These are phyloP conservation scores for Moesziomyces parantarcticus DNA, from an alignment of 1,284 basidiomycete species.

Conservation along the genomic window DNA sequence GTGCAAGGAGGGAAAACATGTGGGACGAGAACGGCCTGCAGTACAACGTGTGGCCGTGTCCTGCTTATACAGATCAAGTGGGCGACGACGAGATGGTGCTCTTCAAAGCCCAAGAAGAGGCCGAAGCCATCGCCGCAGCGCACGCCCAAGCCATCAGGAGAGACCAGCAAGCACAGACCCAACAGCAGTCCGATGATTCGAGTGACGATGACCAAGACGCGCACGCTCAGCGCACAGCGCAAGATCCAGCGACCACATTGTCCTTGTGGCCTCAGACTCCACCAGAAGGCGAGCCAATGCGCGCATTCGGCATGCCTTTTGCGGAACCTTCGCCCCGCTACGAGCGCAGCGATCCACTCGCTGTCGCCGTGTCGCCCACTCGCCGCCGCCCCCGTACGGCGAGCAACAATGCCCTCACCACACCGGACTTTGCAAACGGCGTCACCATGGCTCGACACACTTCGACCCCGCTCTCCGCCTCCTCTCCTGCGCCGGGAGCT, in stretches of 20 bases:
- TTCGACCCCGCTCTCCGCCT: conserved; percentile 21
- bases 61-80: conserved; percentile 37
- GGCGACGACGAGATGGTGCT: conserved; percentile 52
- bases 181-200: conserved; percentile 6
- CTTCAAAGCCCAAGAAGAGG: conserved; percentile 44
- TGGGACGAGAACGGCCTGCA: conserved; percentile 20
- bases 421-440: conserved; percentile 19
- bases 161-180: neutral
- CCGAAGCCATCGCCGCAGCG: conserved; percentile 15
- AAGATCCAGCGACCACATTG: conserved; percentile 1
- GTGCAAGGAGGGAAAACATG: conserved; percentile 2
- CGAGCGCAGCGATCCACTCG: conserved; percentile 18
- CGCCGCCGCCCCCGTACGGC: conserved; percentile 5
- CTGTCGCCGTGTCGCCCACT: neutral
- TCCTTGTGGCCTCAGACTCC: neutral
- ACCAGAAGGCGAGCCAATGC: neutral
- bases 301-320: neutral
- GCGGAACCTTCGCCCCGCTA: conserved; percentile 28
- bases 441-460: conserved; percentile 24
- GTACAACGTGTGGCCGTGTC: conserved; percentile 21
- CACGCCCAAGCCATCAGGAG: conserved; percentile 5
- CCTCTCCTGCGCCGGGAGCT: conserved; percentile 1
- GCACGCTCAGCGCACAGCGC: neutral
- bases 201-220: conserved; percentile 4
- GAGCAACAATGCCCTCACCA: conserved; percentile 2